Evolutionary conservation across 1,139 yeast genomes (phyloP).

Genomic region (Saccharomyces hybrid): DNA sequence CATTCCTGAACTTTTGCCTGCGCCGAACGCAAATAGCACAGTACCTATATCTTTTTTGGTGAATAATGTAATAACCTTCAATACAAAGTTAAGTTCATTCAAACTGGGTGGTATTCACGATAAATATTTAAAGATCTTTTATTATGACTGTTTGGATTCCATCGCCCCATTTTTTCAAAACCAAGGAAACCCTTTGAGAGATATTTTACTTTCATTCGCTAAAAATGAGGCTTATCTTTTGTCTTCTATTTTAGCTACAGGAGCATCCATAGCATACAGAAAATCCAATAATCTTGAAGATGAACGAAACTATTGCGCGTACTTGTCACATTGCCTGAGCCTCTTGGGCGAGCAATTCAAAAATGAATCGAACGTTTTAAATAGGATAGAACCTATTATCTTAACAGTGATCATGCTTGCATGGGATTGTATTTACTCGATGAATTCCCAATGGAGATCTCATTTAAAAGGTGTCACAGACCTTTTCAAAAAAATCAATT

Average conservation of each 20-base stretch:
- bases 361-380: constrained; percentile 30
- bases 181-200: constrained; percentile 55
- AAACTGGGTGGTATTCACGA: constrained; percentile 31
- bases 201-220: constrained; percentile 54
- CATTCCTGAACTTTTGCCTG: constrained; percentile 35
- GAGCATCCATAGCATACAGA: constrained; percentile 51
- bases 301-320: constrained; percentile 57
- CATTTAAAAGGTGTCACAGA: constrained; percentile 72
- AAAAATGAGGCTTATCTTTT: constrained; percentile 52
- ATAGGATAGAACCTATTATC: constrained; percentile 57
- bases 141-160: constrained; percentile 49
- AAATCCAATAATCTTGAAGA: constrained; percentile 43
- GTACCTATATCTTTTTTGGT: constrained; percentile 32
- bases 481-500: constrained; percentile 45
- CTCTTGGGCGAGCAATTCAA: constrained; percentile 41
- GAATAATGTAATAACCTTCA: constrained; percentile 29
- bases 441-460: constrained; percentile 65
- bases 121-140: constrained; percentile 49
- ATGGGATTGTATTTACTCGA: constrained; percentile 60
- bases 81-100: constrained; percentile 27
- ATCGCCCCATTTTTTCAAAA: constrained; percentile 57
- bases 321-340: constrained; percentile 54
- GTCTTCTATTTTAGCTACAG: constrained; percentile 67
- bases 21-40: constrained; percentile 10
- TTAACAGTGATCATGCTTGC: constrained; percentile 62